Evolutionary conservation across 2,329 filamentous ascomycete genomes (phyloP).

Genomic region (Corniculantispora saksenae): DNA sequence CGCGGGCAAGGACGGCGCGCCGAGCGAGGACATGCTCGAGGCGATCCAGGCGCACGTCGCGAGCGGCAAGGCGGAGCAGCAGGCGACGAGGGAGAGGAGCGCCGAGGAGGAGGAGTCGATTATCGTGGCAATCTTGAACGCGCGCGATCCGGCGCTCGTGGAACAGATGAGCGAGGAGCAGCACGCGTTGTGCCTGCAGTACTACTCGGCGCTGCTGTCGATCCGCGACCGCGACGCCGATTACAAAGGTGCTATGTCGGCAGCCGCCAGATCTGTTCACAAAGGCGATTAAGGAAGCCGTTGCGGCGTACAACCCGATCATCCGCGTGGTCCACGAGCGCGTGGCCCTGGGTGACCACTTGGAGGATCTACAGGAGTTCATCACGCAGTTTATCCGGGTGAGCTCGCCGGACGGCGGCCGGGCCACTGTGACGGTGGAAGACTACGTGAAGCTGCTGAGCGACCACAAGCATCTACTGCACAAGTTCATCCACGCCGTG

Average conservation of each 20-base stretch:
- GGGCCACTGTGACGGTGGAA: constrained; percentile 63
- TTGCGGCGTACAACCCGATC: constrained; percentile 72
- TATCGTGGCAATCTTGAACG: constrained; percentile 63
- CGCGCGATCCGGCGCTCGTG: constrained; percentile 46
- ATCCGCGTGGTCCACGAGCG: constrained; percentile 71
- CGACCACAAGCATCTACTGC: constrained; percentile 63
- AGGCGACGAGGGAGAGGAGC: constrained; percentile 59
- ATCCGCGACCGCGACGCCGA: constrained; percentile 73
- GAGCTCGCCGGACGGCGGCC: constrained; percentile 44
- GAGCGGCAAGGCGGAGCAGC: constrained; percentile 55
- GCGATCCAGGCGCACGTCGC: constrained; percentile 61
- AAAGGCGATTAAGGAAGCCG: constrained; percentile 61
- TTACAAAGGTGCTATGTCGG: constrained; percentile 66
- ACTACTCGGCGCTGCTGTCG: constrained; percentile 69
- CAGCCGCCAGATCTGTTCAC: constrained; percentile 74
- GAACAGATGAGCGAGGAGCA: constrained; percentile 57
- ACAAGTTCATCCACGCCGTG: constrained; percentile 71
- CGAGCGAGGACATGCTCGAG: constrained; percentile 61
- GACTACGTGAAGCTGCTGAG: constrained; percentile 70
- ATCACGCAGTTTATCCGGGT: constrained; percentile 69
- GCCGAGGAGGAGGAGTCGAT: constrained; percentile 57
- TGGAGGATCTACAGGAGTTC: constrained; percentile 68
- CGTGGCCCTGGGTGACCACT: constrained; percentile 69
- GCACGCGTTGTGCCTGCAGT: constrained; percentile 66
- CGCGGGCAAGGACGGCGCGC: constrained; percentile 47